Evolutionary conservation across 1,139 yeast species (phyloP), one percentile per base, ranked within the genome.

Genomic region (Yamadazyma spencermartinsiae): DNA sequence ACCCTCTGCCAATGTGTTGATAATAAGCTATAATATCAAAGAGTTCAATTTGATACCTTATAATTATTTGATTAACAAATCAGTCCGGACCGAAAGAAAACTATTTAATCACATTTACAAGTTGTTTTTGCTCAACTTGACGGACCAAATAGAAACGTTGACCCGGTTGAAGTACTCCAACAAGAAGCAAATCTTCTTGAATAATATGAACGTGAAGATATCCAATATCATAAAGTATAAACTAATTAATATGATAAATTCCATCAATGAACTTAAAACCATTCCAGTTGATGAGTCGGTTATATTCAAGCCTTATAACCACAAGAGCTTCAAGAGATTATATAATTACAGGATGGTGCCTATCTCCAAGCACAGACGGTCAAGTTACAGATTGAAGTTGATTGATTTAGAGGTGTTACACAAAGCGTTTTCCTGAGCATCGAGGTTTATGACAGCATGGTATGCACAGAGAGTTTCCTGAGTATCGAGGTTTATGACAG

Each of bases 71-170:
- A 39, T 61, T 13, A 46, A 64, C 42, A 55, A 52, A 31, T 53
- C 65, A 2, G 46, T 48, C 33, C 55, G 59, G 35, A 63, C 65
- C 33, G 52, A 51, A 34, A 55, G 51, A 31, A 49, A 47, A 36
- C 52, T 71, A 27, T 51, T 50, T 35, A 58, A 54, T 31, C 76
- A 71, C 45, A 46, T 72, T 19, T 61, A 58, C 49, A 69, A 69
- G 44, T 41, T 72, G 16, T 64, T 70, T 38, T 45, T 67, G 42
- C 59, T 68, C 35, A 72, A 72, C 48, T 46, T 69, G 37, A 68
- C 61, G 27, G 72, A 67, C 29, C 70, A 66, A 43, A 55, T 70
- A 17, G 74, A 70, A 31, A 61, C 64, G 1, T 57, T 71, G 36
- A 54, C 56, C 38, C 49, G 69, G 23, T 58, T 69, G 46, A 71